Base-by-base conservation (phyloP, 2,329 filamentous ascomycete species). In the Xylariomycetidae sp. region DNA sequence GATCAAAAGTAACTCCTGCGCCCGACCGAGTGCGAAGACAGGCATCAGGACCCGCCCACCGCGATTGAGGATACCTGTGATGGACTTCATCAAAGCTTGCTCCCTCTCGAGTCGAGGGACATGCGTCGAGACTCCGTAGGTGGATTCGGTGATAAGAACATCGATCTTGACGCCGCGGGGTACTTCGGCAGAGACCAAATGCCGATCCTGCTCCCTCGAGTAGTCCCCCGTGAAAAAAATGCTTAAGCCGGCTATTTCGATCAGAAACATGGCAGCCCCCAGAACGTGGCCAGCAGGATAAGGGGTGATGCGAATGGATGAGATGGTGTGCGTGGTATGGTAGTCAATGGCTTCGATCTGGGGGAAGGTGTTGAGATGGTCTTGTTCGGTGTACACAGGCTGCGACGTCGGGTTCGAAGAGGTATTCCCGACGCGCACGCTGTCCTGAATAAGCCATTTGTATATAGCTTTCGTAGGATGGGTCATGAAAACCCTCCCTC, bases 391-490 rank as follows among this genome's bases (percentile, higher is more conserved):
- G 59, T 96, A 98, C 28, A 97, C 79, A 55, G 87, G 71, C 70
- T 92, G 74, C 52, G 85, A 71, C 0, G 69, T 71, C 34, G 70
- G 66, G 45, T 77, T 76, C 8, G 76, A 78, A 2, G 77, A 79
- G 4, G 75, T 80, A 53, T 80, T 85, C 57, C 83, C 84, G 18
- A 98, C 89, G 38, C 92, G 82, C 27, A 98, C 87, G 47, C 88
- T 94, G 63, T 98, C 92, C 61, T 95, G 88, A 43, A 97, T 96
- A 32, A 97, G 79, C 90, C 92, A 97, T 66, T 97, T 97, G 75
- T 98, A 98, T 58, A 98, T 98, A 50, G 92, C 92, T 62, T 98
- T 97, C 29, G 92, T 98, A 2, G 92, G 88, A 68, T 98, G 92
- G 32, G 92, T 98, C 90, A 97, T 98, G 68, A 96, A 97, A 41